Base-by-base conservation (phyloP, 1,284 basidiomycete species). In the Austroboletus novae-zelandiae region DNA sequence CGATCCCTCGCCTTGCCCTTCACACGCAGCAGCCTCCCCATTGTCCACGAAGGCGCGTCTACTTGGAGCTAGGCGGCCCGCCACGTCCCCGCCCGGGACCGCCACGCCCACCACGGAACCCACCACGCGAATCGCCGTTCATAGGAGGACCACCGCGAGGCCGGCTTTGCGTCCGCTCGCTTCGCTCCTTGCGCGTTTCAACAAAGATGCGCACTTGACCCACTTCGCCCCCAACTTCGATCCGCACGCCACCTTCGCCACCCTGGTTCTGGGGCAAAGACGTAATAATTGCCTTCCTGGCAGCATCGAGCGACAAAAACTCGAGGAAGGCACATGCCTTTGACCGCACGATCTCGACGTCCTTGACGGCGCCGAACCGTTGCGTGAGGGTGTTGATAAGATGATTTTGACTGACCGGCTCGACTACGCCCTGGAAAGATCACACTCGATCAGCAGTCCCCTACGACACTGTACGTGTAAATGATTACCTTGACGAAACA, bases 271-370 rank as follows among this genome's bases (percentile, higher is more conserved):
- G 64, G 2, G 81, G 77, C 44, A 94, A 70, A 36, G 84, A 89
- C 4, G 86, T 80, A 23, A 80, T 72, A 60, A 98, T 95, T 3
- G 96, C 96, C 51, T 86, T 83, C 58, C 84, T 81, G 14, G 96
- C 96, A 25, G 82, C 74, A 4, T 97, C 94, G 54, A 94, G 71
- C 9, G 74, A 75, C 34, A 69, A 71, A 73, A 96, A 99, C 70
- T 98, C 95, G 62, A 95, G 79, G 78, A 98, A 98, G 1, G 95
- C 96, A 66, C 94, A 98, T 0, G 91, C 92, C 71, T 94, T 96
- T 66, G 64, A 66, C 56, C 89, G 87, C 45, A 97, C 87, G 60
- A 98, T 86, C 70, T 98, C 94, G 43, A 94, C 73, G 45, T 94
- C 91, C 70, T 90, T 91, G 65, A 97, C 79, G 4, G 86, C 78